Evolutionary conservation across 805 yeast species (phyloP).

Genomic region (Starmerella stigmatis): DNA sequence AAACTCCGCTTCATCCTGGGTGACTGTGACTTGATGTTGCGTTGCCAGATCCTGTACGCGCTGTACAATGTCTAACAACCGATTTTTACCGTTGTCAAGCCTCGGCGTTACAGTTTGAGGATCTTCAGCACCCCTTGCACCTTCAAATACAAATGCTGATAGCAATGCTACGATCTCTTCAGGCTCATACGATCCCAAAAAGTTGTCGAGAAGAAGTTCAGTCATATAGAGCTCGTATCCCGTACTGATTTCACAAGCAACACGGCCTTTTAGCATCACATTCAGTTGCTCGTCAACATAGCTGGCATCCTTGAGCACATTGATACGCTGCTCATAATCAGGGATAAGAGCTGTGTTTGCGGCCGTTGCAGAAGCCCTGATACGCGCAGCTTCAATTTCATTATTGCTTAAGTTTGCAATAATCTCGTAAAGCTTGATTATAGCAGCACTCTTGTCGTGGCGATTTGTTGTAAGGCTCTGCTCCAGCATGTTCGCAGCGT

Average conservation of each 20-base stretch:
- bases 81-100: conserved; percentile 48
- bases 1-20: conserved; percentile 78
- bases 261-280: conserved; percentile 44
- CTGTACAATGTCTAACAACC: conserved; percentile 61
- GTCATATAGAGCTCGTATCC: conserved; percentile 94
- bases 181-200: conserved; percentile 84
- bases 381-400: conserved; percentile 8
- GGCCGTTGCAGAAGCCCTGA: conserved; percentile 51
- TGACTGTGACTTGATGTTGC: conserved; percentile 59
- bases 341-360: conserved; percentile 85
- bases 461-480: neutral
- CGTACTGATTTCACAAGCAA: conserved; percentile 41
- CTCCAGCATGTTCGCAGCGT: neutral
- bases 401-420: neutral
- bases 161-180: conserved; percentile 93
- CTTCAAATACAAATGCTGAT: conserved; percentile 89
- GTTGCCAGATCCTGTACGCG: conserved; percentile 51
- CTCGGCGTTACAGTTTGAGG: conserved; percentile 67
- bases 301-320: conserved; percentile 64
- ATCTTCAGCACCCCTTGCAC: conserved; percentile 57
- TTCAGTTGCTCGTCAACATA: conserved; percentile 70
- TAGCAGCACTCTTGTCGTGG: neutral
- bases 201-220: conserved; percentile 81
- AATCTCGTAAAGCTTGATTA: neutral
- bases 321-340: conserved; percentile 81